Conservation (phyloP, 805 yeast genomes). For the Sugiyamaella valdiviana region DNA sequence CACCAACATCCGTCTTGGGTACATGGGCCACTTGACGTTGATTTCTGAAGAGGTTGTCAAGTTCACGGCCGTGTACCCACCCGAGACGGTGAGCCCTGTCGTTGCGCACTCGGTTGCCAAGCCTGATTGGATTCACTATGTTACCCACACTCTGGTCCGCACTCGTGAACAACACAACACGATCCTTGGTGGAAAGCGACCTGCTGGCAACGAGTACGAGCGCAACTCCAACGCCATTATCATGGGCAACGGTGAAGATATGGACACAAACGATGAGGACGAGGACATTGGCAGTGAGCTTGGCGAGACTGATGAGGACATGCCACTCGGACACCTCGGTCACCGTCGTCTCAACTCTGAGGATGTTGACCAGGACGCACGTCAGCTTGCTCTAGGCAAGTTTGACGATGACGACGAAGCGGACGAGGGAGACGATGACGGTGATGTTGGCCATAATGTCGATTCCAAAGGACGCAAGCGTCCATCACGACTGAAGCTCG, state of each 20-base stretch:
- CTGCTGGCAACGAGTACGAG: constrained; percentile 35
- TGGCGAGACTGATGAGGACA: constrained; percentile 12
- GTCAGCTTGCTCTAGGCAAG: constrained; percentile 16
- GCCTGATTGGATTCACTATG: constrained; percentile 75
- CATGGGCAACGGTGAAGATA: constrained; percentile 31
- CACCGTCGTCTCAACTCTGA: constrained; percentile 4
- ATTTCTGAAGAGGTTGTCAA: constrained; percentile 95
- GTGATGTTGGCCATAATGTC: constrained; percentile 27
- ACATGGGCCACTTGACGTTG: constrained; percentile 93
- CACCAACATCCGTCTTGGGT: constrained; percentile 70
- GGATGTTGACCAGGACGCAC: constrained; percentile 23
- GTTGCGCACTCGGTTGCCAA: constrained; percentile 43
- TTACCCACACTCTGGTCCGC: constrained; percentile 72
- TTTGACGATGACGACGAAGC: constrained; percentile 18
- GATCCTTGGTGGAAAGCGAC: constrained; percentile 75
- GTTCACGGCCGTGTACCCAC: constrained; percentile 56
- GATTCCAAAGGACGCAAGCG: constrained; percentile 23
- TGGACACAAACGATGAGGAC: constrained; percentile 32
- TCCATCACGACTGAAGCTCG: constrained; percentile 11
- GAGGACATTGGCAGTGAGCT: constrained; percentile 17
- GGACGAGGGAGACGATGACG: constrained; percentile 23
- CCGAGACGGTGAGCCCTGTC: constrained; percentile 50
- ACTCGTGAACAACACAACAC: constrained; percentile 93
- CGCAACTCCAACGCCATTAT: constrained; percentile 29
- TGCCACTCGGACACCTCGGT: background rate